Conservation (phyloP, 495 filamentous ascomycete species). For the Podospora comata region DNA sequence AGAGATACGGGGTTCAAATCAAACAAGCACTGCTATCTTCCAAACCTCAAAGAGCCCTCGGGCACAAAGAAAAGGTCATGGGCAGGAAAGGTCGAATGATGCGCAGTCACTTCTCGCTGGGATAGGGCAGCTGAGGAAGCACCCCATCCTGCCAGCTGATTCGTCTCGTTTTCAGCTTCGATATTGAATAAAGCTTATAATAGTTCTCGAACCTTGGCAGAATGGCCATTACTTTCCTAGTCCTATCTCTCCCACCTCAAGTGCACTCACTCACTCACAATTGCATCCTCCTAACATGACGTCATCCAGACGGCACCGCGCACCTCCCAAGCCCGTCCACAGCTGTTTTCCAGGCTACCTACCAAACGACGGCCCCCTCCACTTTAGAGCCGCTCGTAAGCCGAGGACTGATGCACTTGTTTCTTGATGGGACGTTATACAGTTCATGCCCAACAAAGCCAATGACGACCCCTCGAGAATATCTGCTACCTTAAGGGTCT, state of each 20-base stretch:
- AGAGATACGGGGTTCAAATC: too few species aligned
- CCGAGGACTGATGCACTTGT: background rate
- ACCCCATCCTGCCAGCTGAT: background rate
- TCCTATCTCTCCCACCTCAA: too few species aligned
- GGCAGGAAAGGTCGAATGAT: too few species aligned
- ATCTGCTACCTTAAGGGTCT: background rate
- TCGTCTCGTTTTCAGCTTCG: background rate
- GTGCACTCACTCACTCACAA: background rate
- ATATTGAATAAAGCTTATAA: background rate
- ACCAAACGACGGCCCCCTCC: background rate
- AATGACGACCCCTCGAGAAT: background rate
- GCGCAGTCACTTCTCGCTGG: too few species aligned
- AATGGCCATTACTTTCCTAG: background rate
- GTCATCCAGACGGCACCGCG: background rate
- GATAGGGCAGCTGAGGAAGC: too few species aligned
- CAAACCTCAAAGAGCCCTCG: too few species aligned
- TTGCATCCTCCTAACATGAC: background rate
- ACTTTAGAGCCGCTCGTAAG: background rate
- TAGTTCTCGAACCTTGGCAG: background rate
- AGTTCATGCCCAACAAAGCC: background rate
- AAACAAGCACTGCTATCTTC: too few species aligned
- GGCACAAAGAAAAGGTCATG: too few species aligned
- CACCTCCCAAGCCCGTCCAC: constrained; percentile 2
- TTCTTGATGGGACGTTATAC: background rate
- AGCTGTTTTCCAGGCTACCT: background rate